Conservation (phyloP, 2,329 filamentous ascomycete species). For the Trichoderma sp. region DNA sequence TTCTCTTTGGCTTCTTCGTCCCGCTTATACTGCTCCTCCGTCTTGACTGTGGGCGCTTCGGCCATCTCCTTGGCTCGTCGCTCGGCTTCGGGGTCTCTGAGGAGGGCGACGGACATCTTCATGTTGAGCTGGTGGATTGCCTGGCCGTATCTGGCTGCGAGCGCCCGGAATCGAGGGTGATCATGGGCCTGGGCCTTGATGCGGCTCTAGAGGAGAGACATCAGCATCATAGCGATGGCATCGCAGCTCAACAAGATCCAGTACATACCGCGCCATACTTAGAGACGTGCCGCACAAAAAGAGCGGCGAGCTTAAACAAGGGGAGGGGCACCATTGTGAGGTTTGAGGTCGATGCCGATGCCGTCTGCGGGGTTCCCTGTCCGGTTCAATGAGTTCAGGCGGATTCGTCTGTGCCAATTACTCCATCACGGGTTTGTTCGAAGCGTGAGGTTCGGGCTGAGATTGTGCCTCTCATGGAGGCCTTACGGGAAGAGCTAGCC, state of each 20-base stretch:
- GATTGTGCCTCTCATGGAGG: conserved; percentile 1
- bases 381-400: background rate
- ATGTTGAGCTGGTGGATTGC: conserved; percentile 65
- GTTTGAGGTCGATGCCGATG: background rate
- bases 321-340: conserved; percentile 59
- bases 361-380: conserved; percentile 1
- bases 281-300: conserved; percentile 63
- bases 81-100: conserved; percentile 57
- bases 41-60: conserved; percentile 62
- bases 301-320: conserved; percentile 63
- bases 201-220: conserved; percentile 49
- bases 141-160: conserved; percentile 62
- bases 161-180: conserved; percentile 56
- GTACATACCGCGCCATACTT: conserved; percentile 65
- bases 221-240: background rate
- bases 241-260: background rate
- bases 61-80: conserved; percentile 59
- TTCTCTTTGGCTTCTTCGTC: conserved; percentile 49
- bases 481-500: background rate
- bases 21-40: conserved; percentile 56
- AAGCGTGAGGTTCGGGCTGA: background rate
- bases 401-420: background rate
- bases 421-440: background rate
- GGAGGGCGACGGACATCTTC: conserved; percentile 57
- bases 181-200: conserved; percentile 66